Evolutionary conservation across 192 early-diverging fungal species (phyloP).

Genomic region (Radiomyces spectabilis): DNA sequence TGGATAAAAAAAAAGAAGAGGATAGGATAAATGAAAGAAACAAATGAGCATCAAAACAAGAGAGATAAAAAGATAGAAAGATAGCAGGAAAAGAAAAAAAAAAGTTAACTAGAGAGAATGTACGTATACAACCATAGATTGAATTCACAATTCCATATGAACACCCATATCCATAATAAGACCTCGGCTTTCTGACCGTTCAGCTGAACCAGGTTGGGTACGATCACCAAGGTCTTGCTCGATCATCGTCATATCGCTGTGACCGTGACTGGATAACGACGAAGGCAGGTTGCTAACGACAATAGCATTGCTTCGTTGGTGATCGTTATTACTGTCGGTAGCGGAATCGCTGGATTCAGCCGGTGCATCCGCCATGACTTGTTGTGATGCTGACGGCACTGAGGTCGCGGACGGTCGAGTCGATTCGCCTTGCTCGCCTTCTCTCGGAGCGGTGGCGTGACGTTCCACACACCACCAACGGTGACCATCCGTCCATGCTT

Average conservation of each 20-base stretch:
- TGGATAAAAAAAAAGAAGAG: not conserved
- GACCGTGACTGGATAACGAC: no score
- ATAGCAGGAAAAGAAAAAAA: not conserved
- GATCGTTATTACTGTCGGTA: not conserved
- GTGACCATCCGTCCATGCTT: constrained; percentile 74
- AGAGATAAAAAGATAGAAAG: not conserved
- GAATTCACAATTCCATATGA: constrained; percentile 1
- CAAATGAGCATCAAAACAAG: not conserved
- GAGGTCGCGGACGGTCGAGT: not conserved
- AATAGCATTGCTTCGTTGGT: not conserved
- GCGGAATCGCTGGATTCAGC: not conserved
- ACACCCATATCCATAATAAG: constrained; percentile 1
- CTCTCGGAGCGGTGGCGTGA: not conserved
- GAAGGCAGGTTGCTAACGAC: not conserved
- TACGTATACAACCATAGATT: no score
- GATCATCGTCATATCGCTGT: not conserved
- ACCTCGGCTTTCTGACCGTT: not conserved
- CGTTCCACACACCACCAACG: constrained; percentile 73
- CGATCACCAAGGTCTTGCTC: not conserved
- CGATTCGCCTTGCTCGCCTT: not conserved
- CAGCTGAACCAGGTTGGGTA: not conserved
- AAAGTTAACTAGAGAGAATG: no score
- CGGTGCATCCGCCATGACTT: not conserved
- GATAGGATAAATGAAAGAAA: not conserved
- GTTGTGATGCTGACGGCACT: no score